These are phyloP conservation scores for Allium fistulosum DNA, from an alignment of 106 monocot genomes.

Conservation along the genomic window DNA sequence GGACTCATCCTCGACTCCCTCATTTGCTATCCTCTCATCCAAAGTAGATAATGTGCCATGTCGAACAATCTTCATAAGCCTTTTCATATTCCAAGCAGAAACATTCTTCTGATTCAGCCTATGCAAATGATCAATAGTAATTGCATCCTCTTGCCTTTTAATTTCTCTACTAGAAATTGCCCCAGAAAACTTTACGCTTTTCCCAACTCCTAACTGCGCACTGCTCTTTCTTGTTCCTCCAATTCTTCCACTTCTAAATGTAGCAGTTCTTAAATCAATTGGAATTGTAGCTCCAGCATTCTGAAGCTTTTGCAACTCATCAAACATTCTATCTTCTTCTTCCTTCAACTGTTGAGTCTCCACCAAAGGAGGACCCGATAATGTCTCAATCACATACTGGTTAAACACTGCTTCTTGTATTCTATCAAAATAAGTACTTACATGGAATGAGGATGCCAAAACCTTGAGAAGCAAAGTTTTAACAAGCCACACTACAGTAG, in stretches of 20 bases:
- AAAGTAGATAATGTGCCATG: slow-evolving; percentile 52
- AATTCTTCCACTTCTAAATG: slow-evolving; percentile 11
- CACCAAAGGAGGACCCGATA: slow-evolving; percentile 66
- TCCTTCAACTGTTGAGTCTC: slow-evolving; percentile 33
- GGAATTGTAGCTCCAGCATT: slow-evolving; percentile 52
- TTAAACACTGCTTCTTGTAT: slow-evolving; percentile 88
- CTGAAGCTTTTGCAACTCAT: slow-evolving; percentile 47
- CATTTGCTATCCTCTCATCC: slow-evolving; percentile 38
- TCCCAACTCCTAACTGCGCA: slow-evolving; percentile 13
- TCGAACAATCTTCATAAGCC: slow-evolving; percentile 66
- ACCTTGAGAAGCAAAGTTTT: slow-evolving; percentile 82
- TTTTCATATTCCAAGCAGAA: slow-evolving; percentile 93
- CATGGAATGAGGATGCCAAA: slow-evolving; percentile 84
- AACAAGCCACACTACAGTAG: slow-evolving; percentile 49
- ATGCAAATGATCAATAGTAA: slow-evolving; percentile 57
- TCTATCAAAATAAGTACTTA: slow-evolving; percentile 81
- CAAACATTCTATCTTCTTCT: slow-evolving; percentile 48
- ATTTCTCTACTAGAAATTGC: slow-evolving; percentile 8
- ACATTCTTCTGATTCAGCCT: slow-evolving; percentile 76
- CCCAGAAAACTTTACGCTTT: slow-evolving; percentile 27
- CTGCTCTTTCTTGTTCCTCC: slow-evolving; percentile 13
- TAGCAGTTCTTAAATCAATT: slow-evolving; percentile 32
- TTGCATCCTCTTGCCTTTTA: slow-evolving; percentile 32
- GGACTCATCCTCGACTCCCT: slow-evolving; percentile 38
- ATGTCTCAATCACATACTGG: slow-evolving; percentile 82